Base-by-base conservation (phyloP, 1,284 basidiomycete genomes). In the Leccinum proliferum region DNA sequence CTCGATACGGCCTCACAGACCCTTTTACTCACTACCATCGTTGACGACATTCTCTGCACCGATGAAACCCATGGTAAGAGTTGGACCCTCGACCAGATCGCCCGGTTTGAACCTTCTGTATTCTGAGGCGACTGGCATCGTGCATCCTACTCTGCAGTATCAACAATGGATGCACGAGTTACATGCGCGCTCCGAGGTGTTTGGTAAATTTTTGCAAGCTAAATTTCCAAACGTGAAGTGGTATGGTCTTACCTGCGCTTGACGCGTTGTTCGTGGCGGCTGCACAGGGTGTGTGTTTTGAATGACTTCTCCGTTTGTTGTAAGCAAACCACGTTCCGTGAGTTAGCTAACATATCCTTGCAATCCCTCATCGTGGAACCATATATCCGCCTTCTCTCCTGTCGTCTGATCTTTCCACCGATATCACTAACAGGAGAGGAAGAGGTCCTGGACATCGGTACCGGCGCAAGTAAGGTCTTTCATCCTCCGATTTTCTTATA, bases 201-300 rank as follows among this genome's bases (percentile, higher is more conserved):
- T 96, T 63, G 94, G 96, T 70, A 84, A 85, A 67, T 94, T 92
- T 72, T 75, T 93, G 53, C 91, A 92, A 70, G 76, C 83, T 58
- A 93, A 93, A 73, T 93, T 93, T 70, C 91, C 92, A 0, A 92
- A 89, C 72, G 66, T 93, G 72, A 93, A 93, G 76, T 82, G 91
- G 11, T 94, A 93, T 72, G 90, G 91, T 0, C 78, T 93, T 96
- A 18, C 89, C 92, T 1, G 92, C 92, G 1, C 78, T 95, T 2
- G 91, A 94, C 67, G 80, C 85, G 0, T 74, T 96, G 11, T 92
- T 95, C 67, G 78, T 81, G 1, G 78, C 83, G 3, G 86, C 92
- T 10, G 83, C 91, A 2, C 72, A 77, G 66, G 81, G 90, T 90
- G 39, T 11, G 72, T 72, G n/a, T 53, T 59, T 50, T n/a, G 6